These are phyloP conservation scores for Pilasporangium apinafurcum DNA, from an alignment of 352 stramenopile genomes.

Conservation along the genomic window DNA sequence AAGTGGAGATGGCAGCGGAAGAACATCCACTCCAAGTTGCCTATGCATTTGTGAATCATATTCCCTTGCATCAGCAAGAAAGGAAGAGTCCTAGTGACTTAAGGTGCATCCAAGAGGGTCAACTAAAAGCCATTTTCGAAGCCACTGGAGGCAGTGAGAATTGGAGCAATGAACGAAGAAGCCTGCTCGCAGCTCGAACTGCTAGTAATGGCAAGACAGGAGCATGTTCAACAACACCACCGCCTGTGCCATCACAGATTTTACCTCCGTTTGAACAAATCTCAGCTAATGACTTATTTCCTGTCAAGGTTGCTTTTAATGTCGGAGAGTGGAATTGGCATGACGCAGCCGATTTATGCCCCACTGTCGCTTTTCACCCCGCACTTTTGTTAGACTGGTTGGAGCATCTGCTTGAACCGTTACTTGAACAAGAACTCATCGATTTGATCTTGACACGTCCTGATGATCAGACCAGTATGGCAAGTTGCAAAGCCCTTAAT, in stretches of 20 bases:
- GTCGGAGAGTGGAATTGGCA: constrained; percentile 63
- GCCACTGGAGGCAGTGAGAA: constrained; percentile 3
- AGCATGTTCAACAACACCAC: constrained; percentile 2
- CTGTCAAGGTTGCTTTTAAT: constrained; percentile 76
- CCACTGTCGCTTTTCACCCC: constrained; percentile 11
- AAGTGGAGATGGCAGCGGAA: constrained; percentile 33
- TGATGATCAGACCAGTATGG: constrained; percentile 6
- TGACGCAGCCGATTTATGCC: constrained; percentile 22
- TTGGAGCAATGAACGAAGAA: background rate
- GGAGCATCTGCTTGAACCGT: constrained; percentile 56
- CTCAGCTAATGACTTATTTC: constrained; percentile 40
- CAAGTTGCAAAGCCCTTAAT: constrained; percentile 48
- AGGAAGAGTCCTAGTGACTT: constrained; percentile 1
- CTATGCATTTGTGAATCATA: constrained; percentile 11
- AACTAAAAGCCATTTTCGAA: constrained; percentile 20
- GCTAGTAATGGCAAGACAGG: background rate
- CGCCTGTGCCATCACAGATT: constrained; percentile 13
- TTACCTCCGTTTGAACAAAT: constrained; percentile 6
- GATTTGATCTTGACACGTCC: constrained; percentile 15
- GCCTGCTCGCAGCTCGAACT: background rate
- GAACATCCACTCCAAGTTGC: constrained; percentile 4
- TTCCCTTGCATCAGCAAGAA: constrained; percentile 7
- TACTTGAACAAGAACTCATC: constrained; percentile 30
- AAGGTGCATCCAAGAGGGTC: constrained; percentile 9
- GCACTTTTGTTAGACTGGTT: constrained; percentile 78